Conservation (phyloP, 805 yeast genomes). For the Candida rishiriensis region DNA sequence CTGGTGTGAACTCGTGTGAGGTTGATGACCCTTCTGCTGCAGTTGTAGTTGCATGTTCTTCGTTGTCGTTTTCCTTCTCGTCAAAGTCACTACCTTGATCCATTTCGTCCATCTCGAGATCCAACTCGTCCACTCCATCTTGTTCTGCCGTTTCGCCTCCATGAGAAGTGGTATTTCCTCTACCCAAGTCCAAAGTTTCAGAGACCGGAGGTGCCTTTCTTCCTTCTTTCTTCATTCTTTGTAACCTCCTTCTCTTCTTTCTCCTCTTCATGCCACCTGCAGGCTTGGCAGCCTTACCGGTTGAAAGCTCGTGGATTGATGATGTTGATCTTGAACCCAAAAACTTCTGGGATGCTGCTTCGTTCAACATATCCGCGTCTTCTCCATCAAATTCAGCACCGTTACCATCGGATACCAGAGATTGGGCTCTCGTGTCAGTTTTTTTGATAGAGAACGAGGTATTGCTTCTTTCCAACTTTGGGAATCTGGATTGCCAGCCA, state of each 20-base stretch:
- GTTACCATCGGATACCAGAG: conserved; percentile 7
- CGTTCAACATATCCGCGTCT: conserved; percentile 3
- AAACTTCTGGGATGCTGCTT: conserved; percentile 9
- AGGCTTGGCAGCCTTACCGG: conserved; percentile 51
- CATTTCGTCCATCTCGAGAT: conserved; percentile 17
- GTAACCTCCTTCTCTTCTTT: conserved; percentile 24
- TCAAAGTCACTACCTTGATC: conserved; percentile 6
- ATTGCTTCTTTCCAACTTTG: conserved; percentile 66
- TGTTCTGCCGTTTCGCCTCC: conserved; percentile 9
- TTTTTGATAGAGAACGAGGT: conserved; percentile 79
- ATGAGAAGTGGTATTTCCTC: conserved; percentile 2
- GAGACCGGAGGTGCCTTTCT: conserved; percentile 31
- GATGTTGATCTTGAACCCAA: conserved; percentile 7
- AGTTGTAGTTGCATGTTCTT: conserved; percentile 7
- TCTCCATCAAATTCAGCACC: conserved; percentile 12
- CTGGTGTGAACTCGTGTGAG: conserved; percentile 1
- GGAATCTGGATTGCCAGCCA: conserved; percentile 93
- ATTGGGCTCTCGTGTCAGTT: conserved; percentile 61
- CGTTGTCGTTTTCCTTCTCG: background rate
- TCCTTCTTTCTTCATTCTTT: conserved; percentile 24
- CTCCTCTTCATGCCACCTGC: conserved; percentile 70
- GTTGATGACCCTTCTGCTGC: background rate
- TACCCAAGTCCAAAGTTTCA: conserved; percentile 31
- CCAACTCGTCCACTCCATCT: background rate
- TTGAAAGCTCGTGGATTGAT: too few relatives aligned